Evolutionary conservation across 169 alveolate genomes (phyloP).

Genomic region (Plasmodium sp.): DNA sequence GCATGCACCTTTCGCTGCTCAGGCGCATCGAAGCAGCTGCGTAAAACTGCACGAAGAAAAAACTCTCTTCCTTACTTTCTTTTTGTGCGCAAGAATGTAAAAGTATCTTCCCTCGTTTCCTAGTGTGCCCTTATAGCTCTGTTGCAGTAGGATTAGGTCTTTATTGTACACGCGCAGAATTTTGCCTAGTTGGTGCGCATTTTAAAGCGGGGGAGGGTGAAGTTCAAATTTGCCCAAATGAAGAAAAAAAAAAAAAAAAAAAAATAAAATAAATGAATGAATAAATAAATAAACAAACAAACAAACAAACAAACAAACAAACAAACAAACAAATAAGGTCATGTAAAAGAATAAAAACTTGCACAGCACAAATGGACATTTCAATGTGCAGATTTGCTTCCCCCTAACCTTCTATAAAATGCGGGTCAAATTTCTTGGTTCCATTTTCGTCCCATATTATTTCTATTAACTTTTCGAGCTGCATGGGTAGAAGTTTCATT

Average conservation of each 20-base stretch:
- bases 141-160: conserved; percentile 37
- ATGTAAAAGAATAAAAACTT: background rate
- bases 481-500: background rate
- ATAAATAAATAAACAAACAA: too few species aligned
- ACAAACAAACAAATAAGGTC: background rate
- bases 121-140: conserved; percentile 26
- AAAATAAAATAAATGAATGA: too few species aligned
- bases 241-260: background rate
- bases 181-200: background rate
- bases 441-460: conserved; percentile 63
- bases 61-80: conserved; percentile 12
- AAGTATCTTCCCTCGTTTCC: conserved; percentile 43
- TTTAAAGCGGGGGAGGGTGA: background rate
- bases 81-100: conserved; percentile 34
- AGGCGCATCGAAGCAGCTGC: background rate
- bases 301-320: too few species aligned
- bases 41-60: background rate
- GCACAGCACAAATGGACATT: background rate
- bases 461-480: conserved; percentile 35
- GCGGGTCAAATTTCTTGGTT: conserved; percentile 21
- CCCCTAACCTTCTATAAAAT: conserved; percentile 47
- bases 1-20: background rate
- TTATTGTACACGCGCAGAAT: conserved; percentile 25
- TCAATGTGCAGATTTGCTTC: background rate
- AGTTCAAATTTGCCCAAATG: background rate